Percentiles rank a stretch among this genome's conserved stretches.
Conservation (phyloP, 441 rosid species). For the Capsella rubella region DNA sequence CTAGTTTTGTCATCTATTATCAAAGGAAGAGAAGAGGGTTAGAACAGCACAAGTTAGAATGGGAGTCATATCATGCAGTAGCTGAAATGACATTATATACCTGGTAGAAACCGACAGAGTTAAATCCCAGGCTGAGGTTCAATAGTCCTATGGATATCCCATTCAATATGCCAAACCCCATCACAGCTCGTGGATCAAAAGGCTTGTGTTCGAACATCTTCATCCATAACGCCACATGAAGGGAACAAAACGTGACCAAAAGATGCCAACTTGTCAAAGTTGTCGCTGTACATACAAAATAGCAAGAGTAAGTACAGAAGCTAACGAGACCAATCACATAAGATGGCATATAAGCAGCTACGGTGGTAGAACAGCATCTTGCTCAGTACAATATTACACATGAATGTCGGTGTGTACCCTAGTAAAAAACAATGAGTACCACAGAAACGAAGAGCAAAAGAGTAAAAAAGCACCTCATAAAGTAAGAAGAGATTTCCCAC, state of each 20-base stretch:
- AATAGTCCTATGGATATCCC: conserved; percentile 96
- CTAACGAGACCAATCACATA: conserved; percentile 17
- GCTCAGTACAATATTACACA: conserved; percentile 15
- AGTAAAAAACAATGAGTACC: background rate
- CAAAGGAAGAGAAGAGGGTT: conserved; percentile 29
- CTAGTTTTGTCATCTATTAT: conserved; percentile 95
- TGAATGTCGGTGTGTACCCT: background rate
- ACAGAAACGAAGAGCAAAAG: conserved; percentile 17
- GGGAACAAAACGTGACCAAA: conserved; percentile 97
- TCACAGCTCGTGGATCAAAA: conserved; percentile 97
- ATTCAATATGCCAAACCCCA: conserved; percentile 98
- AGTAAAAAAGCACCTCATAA: conserved; percentile 15
- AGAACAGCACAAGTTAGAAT: background rate
- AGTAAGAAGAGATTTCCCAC: conserved; percentile 25
- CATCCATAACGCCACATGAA: conserved; percentile 97
- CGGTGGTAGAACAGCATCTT: background rate
- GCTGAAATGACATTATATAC: conserved; percentile 50
- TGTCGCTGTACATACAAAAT: conserved; percentile 69
- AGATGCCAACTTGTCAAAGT: conserved; percentile 99
- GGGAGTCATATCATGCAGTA: conserved; percentile 16
- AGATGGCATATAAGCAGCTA: conserved; percentile 13
- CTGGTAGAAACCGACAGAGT: conserved; percentile 99
- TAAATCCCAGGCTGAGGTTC: conserved; percentile 98
- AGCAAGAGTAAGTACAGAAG: conserved; percentile 37
- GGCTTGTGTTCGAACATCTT: conserved; percentile 99